Conservation (phyloP, 2,329 filamentous ascomycete genomes). For the Penicillium sp. region DNA sequence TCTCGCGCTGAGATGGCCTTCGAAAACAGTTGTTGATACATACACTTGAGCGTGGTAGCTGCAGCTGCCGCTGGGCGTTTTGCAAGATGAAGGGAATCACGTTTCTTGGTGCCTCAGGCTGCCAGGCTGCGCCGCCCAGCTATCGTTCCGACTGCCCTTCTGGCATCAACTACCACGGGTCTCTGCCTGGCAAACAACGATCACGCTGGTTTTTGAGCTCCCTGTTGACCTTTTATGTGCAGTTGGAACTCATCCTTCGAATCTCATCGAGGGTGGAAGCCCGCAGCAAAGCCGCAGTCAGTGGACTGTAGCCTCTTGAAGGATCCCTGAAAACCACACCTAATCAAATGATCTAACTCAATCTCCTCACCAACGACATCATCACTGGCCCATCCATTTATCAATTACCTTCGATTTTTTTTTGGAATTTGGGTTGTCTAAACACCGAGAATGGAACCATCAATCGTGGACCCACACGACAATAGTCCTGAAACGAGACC, state of each 20-base stretch:
- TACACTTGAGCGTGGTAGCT: neutral
- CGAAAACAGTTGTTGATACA: neutral
- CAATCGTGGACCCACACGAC: slow-evolving; percentile 10
- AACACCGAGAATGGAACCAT: slow-evolving; percentile 10
- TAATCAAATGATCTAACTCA: neutral
- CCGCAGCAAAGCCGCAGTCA: neutral
- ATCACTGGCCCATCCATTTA: neutral
- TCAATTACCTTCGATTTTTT: no score
- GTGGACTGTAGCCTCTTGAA: neutral
- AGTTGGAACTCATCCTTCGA: no score
- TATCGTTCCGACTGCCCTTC: neutral
- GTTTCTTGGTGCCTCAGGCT: slow-evolving; percentile 27
- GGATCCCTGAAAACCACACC: neutral
- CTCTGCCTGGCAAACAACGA: neutral
- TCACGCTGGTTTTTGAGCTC: neutral
- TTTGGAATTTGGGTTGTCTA: no score
- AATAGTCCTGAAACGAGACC: slow-evolving; percentile 4
- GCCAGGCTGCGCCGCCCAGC: neutral
- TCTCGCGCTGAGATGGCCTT: neutral
- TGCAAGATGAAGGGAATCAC: slow-evolving; percentile 26
- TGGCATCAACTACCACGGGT: neutral
- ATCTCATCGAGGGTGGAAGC: neutral
- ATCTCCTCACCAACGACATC: no score
- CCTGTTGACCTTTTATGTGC: neutral
- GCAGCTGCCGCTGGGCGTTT: slow-evolving; percentile 11